These are phyloP conservation scores for Cladosporium oxysporum DNA, from an alignment of 2,329 filamentous ascomycete genomes.

Conservation along the genomic window DNA sequence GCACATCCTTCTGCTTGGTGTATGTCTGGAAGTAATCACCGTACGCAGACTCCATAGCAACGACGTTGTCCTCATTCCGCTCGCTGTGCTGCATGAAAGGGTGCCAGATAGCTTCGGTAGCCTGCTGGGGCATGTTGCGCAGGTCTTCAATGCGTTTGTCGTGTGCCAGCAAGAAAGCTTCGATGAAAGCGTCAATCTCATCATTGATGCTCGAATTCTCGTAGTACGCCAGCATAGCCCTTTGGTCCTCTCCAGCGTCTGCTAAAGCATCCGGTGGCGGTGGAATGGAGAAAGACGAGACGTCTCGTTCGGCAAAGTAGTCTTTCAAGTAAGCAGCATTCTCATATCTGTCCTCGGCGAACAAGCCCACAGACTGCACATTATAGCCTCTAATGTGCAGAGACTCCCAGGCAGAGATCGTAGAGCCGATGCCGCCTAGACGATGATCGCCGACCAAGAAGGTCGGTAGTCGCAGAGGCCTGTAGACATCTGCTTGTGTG, in stretches of 20 bases:
- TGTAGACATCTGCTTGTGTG: slow-evolving; percentile 76
- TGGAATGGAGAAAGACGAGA: slow-evolving; percentile 59
- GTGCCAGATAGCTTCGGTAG: slow-evolving; percentile 74
- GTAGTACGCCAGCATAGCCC: slow-evolving; percentile 68
- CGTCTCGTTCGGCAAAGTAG: slow-evolving; percentile 64
- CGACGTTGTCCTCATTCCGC: slow-evolving; percentile 63
- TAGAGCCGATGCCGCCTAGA: slow-evolving; percentile 77
- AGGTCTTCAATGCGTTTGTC: slow-evolving; percentile 58
- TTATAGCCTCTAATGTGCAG: slow-evolving; percentile 77
- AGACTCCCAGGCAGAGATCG: slow-evolving; percentile 79
- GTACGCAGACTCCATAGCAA: slow-evolving; percentile 76
- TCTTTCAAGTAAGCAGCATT: slow-evolving; percentile 68
- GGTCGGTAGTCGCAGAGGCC: slow-evolving; percentile 70
- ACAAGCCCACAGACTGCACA: slow-evolving; percentile 68
- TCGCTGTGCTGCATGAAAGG: slow-evolving; percentile 80
- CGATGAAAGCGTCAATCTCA: slow-evolving; percentile 50
- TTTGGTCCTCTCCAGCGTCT: slow-evolving; percentile 50
- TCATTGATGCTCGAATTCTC: slow-evolving; percentile 44
- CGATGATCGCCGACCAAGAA: slow-evolving; percentile 73
- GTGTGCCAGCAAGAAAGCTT: slow-evolving; percentile 57
- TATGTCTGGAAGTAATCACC: slow-evolving; percentile 75
- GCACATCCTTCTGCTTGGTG: slow-evolving; percentile 34
- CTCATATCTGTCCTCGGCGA: slow-evolving; percentile 64
- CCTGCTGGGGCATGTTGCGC: slow-evolving; percentile 61
- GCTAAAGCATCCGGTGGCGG: slow-evolving; percentile 57